phyloP scores from a whole-genome alignment of 257 asterid species.

The Anisodus tanguticus region DNA sequence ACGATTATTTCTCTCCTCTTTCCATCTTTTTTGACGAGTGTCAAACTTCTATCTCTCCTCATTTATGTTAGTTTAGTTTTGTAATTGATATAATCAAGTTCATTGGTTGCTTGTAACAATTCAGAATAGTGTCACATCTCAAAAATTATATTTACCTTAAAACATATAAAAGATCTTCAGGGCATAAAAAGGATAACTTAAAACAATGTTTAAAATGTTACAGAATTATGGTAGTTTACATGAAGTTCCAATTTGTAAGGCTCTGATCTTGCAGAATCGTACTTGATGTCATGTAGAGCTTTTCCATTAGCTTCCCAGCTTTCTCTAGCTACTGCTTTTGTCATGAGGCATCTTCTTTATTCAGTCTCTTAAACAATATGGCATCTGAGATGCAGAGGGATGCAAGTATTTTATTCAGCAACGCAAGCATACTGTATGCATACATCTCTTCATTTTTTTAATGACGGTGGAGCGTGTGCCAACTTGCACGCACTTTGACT shows the following conservation, averaged over 20 bases:
- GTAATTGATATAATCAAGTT: not conserved
- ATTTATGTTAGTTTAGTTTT: not conserved
- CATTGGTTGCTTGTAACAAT: not conserved
- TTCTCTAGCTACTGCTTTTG: conserved; percentile 2
- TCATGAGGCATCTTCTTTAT: conserved; percentile 8
- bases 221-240: not conserved
- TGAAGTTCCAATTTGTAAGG: not conserved
- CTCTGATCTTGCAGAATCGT: not conserved
- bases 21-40: not conserved
- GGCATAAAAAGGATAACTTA: not conserved
- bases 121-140: not conserved
- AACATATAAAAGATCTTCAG: not conserved
- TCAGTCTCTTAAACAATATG: not conserved
- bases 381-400: not conserved
- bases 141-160: not conserved
- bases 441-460: too few species aligned
- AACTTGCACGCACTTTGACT: not conserved
- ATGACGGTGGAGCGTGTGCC: too few species aligned
- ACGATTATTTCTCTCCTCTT: not conserved
- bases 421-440: not conserved
- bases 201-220: not conserved
- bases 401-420: not conserved
- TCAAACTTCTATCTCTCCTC: not conserved
- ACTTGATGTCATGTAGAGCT: conserved; percentile 15
- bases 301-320: not conserved